phyloP scores from a whole-genome alignment of 164 flowering plant genomes.

The Vitis labrusca region DNA sequence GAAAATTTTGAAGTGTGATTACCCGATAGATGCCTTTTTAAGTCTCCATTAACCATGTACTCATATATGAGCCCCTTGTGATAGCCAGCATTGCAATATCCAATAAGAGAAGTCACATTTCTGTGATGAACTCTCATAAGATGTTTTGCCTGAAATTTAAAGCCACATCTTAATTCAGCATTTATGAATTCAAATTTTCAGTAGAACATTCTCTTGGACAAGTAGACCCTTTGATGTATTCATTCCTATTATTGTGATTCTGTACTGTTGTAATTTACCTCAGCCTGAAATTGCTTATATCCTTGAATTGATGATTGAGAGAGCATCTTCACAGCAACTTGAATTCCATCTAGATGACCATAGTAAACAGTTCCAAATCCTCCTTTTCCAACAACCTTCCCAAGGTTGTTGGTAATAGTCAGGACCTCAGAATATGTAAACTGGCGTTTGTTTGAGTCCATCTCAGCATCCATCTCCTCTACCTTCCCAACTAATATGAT shows the following conservation, averaged over 20 bases:
- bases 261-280: conserved; percentile 9
- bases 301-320: conserved; percentile 24
- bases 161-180: not conserved
- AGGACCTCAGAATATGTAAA: conserved; percentile 39
- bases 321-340: conserved; percentile 37
- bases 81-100: conserved; percentile 28
- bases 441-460: conserved; percentile 14
- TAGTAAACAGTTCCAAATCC: conserved; percentile 50
- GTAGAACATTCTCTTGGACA: no score
- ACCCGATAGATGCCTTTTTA: conserved; percentile 31
- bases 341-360: conserved; percentile 33
- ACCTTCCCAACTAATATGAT: not conserved
- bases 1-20: not conserved
- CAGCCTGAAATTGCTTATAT: conserved; percentile 21
- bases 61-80: conserved; percentile 33
- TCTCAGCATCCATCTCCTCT: not conserved
- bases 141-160: conserved; percentile 24
- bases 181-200: no score
- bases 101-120: conserved; percentile 30
- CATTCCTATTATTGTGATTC: not conserved
- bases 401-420: conserved; percentile 40
- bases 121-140: conserved; percentile 31
- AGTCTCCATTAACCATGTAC: conserved; percentile 39
- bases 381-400: conserved; percentile 41
- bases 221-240: conserved; percentile 23